Conservation (phyloP, 441 rosid species). For the Euphorbia celastroides region DNA sequence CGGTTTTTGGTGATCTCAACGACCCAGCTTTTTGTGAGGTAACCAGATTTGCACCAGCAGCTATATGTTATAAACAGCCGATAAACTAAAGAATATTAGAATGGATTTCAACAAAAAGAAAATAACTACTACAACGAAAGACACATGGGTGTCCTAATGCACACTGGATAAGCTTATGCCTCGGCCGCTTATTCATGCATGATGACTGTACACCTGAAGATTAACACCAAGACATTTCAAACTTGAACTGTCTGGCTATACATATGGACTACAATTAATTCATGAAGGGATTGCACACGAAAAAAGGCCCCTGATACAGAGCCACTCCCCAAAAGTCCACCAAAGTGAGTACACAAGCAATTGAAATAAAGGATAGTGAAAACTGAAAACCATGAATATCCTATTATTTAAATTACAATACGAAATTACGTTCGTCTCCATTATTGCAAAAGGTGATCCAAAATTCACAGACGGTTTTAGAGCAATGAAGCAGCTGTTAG, state of each 20-base stretch:
- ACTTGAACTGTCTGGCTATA: not conserved
- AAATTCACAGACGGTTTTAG: not conserved
- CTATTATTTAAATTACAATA: not conserved
- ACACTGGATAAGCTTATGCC: not conserved
- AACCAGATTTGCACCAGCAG: conserved; percentile 55
- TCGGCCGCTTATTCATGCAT: not conserved
- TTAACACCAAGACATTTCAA: not conserved
- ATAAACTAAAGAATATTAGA: conserved; percentile 18
- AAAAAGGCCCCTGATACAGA: not conserved
- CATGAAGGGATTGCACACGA: not conserved
- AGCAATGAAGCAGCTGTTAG: not conserved
- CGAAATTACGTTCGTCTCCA: not conserved
- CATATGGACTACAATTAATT: not conserved
- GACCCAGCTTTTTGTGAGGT: conserved; percentile 36
- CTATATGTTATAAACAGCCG: conserved; percentile 36
- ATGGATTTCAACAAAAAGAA: no score
- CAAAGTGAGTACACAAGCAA: not conserved
- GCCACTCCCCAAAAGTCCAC: not conserved
- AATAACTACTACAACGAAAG: no score
- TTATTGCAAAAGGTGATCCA: not conserved
- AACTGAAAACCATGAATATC: not conserved
- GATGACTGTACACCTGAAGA: not conserved
- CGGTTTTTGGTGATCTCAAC: conserved; percentile 37
- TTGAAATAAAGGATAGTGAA: not conserved
- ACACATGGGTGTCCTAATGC: not conserved